Evolutionary conservation across 164 flowering plant genomes (phyloP).

Genomic region (Berberis vulgaris): DNA sequence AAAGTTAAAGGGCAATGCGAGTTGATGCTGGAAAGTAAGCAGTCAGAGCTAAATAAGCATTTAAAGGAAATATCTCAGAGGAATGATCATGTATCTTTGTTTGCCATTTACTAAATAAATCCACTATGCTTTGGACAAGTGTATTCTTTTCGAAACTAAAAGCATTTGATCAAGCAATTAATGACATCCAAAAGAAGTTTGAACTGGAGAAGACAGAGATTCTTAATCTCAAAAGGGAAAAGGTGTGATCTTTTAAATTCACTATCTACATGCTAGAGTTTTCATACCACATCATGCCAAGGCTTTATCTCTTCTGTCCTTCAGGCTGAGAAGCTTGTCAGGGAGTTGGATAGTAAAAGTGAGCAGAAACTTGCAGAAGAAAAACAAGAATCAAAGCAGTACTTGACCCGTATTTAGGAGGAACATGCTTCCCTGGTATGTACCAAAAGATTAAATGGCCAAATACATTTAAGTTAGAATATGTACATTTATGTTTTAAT

Average conservation of each 20-base stretch:
- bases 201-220: slow-evolving; percentile 87
- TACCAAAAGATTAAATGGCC: too few relatives aligned
- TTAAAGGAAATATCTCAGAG: slow-evolving; percentile 90
- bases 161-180: slow-evolving; percentile 63
- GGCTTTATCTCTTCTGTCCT: slow-evolving; percentile 11
- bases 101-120: not conserved
- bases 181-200: slow-evolving; percentile 81
- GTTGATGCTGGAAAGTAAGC: slow-evolving; percentile 79
- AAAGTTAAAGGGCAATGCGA: slow-evolving; percentile 77
- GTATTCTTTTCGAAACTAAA: slow-evolving; percentile 12
- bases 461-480: too few relatives aligned
- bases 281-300: not conserved
- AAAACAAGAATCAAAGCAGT: slow-evolving; percentile 57
- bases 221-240: slow-evolving; percentile 66
- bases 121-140: not conserved
- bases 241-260: slow-evolving; percentile 37
- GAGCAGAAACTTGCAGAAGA: slow-evolving; percentile 50
- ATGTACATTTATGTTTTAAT: too few relatives aligned
- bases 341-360: slow-evolving; percentile 48
- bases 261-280: not conserved
- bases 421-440: slow-evolving; percentile 73
- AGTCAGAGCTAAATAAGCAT: slow-evolving; percentile 76
- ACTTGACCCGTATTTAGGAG: slow-evolving; percentile 46
- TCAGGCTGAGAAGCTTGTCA: slow-evolving; percentile 53
- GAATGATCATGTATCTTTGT: slow-evolving; percentile 74